A percentile compares a stretch with the other conserved stretches of the same genome.
These are phyloP conservation scores for Trametes punicea DNA, from an alignment of 768 basidiomycete genomes.

Conservation along the genomic window DNA sequence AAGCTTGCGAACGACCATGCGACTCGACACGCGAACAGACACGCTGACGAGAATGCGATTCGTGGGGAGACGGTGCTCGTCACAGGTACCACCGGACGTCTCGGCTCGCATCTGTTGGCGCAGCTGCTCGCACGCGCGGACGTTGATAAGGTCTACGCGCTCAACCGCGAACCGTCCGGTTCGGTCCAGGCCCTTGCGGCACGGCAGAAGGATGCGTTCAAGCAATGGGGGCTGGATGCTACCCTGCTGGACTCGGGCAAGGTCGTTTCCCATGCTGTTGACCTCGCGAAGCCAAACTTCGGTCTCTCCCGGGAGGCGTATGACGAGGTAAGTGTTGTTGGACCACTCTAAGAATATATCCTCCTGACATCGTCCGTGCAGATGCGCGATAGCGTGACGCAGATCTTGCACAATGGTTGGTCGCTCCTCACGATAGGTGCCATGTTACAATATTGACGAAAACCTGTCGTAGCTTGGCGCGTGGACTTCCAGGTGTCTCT, in stretches of 20 bases:
- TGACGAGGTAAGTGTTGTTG: too few species aligned
- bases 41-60: too few species aligned
- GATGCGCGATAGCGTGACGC: constrained; percentile 10
- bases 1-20: too few species aligned
- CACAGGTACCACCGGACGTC: constrained; percentile 33
- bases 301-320: background rate
- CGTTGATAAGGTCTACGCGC: constrained; percentile 23
- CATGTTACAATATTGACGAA: background rate
- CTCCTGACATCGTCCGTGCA: too few species aligned
- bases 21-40: too few species aligned
- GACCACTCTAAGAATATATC: too few species aligned
- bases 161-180: constrained; percentile 17
- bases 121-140: constrained; percentile 14
- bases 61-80: too few species aligned
- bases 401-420: constrained; percentile 31
- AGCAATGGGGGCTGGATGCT: background rate
- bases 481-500: constrained; percentile 29
- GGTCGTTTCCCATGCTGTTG: background rate
- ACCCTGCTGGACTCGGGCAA: background rate
- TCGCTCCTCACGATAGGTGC: background rate
- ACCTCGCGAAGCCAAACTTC: background rate
- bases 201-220: constrained; percentile 13
- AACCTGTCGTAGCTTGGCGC: constrained; percentile 21
- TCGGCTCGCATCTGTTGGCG: constrained; percentile 28
- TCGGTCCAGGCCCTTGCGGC: too few species aligned